Conservation (phyloP, 805 yeast genomes). For the Kodamaea kaohsiungensis region DNA sequence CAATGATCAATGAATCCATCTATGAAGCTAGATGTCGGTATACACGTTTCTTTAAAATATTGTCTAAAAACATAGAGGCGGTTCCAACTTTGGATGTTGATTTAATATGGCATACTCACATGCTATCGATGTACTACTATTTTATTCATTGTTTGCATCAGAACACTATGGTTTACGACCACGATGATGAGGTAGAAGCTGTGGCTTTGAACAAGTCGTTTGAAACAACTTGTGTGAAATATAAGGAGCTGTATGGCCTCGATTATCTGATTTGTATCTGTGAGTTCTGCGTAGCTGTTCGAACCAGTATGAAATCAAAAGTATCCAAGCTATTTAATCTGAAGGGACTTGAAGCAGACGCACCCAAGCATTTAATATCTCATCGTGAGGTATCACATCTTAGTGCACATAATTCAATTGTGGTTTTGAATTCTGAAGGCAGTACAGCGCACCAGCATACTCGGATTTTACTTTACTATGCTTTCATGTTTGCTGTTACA, state of each 20-base stretch:
- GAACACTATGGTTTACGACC: slow-evolving; percentile 13
- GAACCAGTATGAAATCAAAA: not conserved
- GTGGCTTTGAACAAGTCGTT: slow-evolving; percentile 12
- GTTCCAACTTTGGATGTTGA: slow-evolving; percentile 32
- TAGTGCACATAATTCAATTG: slow-evolving; percentile 6
- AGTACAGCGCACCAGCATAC: not conserved
- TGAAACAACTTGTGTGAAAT: slow-evolving; percentile 17
- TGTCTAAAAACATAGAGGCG: slow-evolving; percentile 2
- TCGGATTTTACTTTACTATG: not conserved
- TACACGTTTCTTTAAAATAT: slow-evolving; percentile 14
- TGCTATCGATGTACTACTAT: slow-evolving; percentile 18
- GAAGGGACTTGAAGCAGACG: slow-evolving; percentile 12
- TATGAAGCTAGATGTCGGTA: slow-evolving; percentile 19
- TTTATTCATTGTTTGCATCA: slow-evolving; percentile 15
- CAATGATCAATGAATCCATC: slow-evolving; percentile 12
- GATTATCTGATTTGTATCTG: slow-evolving; percentile 27
- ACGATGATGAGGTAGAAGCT: slow-evolving; percentile 6
- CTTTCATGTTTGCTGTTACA: not conserved
- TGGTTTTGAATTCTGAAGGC: not conserved
- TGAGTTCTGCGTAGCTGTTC: slow-evolving; percentile 10
- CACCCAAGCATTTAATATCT: slow-evolving; percentile 9
- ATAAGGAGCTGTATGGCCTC: slow-evolving; percentile 14
- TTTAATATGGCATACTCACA: slow-evolving; percentile 32
- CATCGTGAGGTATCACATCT: slow-evolving; percentile 7
- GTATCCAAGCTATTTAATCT: not conserved